Evolutionary conservation across 768 basidiomycete species (phyloP).

Genomic region (Collybia sp.): DNA sequence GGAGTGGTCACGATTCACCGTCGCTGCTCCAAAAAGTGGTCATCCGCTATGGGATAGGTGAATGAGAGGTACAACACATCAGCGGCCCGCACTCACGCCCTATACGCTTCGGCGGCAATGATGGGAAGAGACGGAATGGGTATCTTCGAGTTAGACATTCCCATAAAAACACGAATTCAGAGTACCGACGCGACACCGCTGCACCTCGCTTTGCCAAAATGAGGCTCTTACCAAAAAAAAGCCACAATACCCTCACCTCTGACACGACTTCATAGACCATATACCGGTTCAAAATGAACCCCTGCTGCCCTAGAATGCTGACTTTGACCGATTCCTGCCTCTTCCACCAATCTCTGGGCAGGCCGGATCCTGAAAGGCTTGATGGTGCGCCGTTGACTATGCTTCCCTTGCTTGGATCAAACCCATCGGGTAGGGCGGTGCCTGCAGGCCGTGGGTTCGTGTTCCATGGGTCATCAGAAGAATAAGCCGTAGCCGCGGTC

Average conservation of each 20-base stretch:
- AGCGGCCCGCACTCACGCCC: conserved; percentile 57
- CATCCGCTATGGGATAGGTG: conserved; percentile 55
- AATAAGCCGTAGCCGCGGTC: conserved; percentile 44
- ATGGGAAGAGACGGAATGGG: conserved; percentile 87
- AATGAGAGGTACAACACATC: conserved; percentile 8
- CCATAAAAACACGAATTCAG: conserved; percentile 89
- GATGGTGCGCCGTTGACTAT: conserved; percentile 47
- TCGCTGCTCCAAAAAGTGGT: conserved; percentile 87
- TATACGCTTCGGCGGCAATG: conserved; percentile 88
- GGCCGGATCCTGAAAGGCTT: conserved; percentile 62
- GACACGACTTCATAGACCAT: conserved; percentile 79
- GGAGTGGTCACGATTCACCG: conserved; percentile 34
- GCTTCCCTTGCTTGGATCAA: conserved; percentile 22
- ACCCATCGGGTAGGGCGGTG: conserved; percentile 22
- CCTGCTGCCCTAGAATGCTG: conserved; percentile 79
- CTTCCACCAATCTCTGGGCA: conserved; percentile 86
- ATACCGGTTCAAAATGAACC: conserved; percentile 86
- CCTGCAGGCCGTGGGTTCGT: conserved; percentile 30
- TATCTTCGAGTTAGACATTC: conserved; percentile 83
- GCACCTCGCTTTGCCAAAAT: conserved; percentile 43
- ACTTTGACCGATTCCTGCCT: conserved; percentile 70
- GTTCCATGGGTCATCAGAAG: conserved; percentile 70
- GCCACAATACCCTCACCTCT: conserved; percentile 48
- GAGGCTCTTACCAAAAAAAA: not conserved
- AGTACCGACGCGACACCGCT: conserved; percentile 82